Percentiles rank a stretch among this genome's conserved stretches.
Evolutionary conservation across 1,284 basidiomycete species (phyloP).

Genomic region (Leccinum proximum): DNA sequence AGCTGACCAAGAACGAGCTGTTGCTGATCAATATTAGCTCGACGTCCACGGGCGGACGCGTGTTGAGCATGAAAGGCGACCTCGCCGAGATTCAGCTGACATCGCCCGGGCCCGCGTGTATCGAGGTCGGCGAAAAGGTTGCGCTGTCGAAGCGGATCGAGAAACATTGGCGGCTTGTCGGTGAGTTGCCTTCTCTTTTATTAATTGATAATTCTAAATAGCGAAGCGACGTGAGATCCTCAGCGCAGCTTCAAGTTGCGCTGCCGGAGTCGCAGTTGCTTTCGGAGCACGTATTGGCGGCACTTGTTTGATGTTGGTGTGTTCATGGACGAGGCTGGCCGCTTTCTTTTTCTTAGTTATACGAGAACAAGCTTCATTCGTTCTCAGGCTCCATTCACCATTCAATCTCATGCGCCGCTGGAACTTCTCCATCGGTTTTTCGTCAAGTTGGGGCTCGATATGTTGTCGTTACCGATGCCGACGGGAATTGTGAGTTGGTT

Average conservation of each 20-base stretch:
- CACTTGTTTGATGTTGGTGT: slow-evolving; percentile 82
- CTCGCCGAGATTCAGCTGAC: slow-evolving; percentile 91
- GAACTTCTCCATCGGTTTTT: slow-evolving; percentile 92
- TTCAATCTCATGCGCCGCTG: slow-evolving; percentile 80
- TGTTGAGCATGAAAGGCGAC: slow-evolving; percentile 89
- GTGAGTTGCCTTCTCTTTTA: slow-evolving; percentile 38
- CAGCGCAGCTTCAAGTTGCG: slow-evolving; percentile 75
- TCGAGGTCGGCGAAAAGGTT: slow-evolving; percentile 94
- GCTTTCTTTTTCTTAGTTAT: not conserved
- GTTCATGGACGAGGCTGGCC: slow-evolving; percentile 83
- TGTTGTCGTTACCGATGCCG: slow-evolving; percentile 79
- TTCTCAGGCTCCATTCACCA: slow-evolving; percentile 77
- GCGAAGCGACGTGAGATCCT: slow-evolving; percentile 91
- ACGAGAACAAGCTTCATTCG: slow-evolving; percentile 2
- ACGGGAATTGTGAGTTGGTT: slow-evolving; percentile 71
- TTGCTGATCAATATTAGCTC: slow-evolving; percentile 94
- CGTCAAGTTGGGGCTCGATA: slow-evolving; percentile 92
- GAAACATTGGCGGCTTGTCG: slow-evolving; percentile 95
- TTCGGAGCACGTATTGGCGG: slow-evolving; percentile 94
- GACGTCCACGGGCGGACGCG: slow-evolving; percentile 91
- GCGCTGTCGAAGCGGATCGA: slow-evolving; percentile 91
- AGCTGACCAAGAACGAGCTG: slow-evolving; percentile 92
- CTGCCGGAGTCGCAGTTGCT: slow-evolving; percentile 89
- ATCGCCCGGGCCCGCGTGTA: slow-evolving; percentile 75
- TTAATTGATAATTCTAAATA: slow-evolving; percentile 24